Conservation (phyloP, 164 flowering plant species). For the Cinnamomum micranthum region DNA sequence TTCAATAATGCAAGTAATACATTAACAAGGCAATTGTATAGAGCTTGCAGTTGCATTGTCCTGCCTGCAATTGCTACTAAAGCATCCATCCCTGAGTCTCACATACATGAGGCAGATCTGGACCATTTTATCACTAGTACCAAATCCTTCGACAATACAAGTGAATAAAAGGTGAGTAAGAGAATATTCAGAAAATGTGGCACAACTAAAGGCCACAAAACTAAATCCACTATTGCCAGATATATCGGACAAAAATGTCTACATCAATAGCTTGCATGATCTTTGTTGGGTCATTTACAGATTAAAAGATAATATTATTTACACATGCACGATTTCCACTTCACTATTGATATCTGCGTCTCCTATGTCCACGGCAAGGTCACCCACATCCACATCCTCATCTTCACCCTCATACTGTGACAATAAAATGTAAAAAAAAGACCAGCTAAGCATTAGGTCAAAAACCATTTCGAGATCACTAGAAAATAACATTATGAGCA, state of each 20-base stretch:
- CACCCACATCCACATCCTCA: slow-evolving; percentile 44
- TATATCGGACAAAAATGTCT: no score
- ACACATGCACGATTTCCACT: slow-evolving; percentile 21
- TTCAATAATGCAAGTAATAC: no score
- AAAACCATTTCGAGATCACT: not conserved
- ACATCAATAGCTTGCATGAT: no score
- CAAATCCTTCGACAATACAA: not conserved
- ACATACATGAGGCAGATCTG: not conserved
- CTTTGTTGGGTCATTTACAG: not conserved
- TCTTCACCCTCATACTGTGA: slow-evolving; percentile 61
- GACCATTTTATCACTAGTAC: not conserved
- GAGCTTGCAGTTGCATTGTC: no score
- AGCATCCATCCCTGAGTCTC: not conserved
- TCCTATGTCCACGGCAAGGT: slow-evolving; percentile 27
- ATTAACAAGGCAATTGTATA: no score
- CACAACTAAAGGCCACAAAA: not conserved
- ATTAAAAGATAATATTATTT: not conserved
- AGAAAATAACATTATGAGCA: no score
- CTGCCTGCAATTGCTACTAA: no score
- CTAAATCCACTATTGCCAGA: not conserved
- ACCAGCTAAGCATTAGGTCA: not conserved
- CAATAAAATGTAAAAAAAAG: not conserved
- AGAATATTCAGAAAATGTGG: not conserved
- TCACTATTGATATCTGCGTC: slow-evolving; percentile 31
- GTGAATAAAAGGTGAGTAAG: not conserved